Evolutionary conservation across 768 basidiomycete genomes (phyloP).

Genomic region (Termitomyces sp.): DNA sequence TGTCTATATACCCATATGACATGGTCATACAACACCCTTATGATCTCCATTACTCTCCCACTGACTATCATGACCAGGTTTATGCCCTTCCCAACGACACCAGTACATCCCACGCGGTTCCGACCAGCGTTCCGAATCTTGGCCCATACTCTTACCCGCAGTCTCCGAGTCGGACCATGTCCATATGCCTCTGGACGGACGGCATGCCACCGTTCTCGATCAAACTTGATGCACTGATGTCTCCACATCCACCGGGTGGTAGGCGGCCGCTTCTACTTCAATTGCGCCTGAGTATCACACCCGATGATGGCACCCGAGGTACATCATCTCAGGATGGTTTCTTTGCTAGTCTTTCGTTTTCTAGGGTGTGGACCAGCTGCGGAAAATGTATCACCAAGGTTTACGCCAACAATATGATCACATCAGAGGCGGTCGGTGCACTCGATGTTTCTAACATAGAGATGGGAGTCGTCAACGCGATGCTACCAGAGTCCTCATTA

Average conservation of each 20-base stretch:
- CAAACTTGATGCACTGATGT: constrained; percentile 49
- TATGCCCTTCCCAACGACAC: background rate
- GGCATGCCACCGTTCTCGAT: constrained; percentile 62
- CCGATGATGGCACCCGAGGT: constrained; percentile 45
- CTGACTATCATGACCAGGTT: constrained; percentile 4
- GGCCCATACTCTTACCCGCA: constrained; percentile 12
- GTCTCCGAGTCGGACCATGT: constrained; percentile 25
- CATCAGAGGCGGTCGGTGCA: constrained; percentile 46
- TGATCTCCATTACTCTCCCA: constrained; percentile 8
- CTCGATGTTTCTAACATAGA: constrained; percentile 45
- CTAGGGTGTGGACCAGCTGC: constrained; percentile 43
- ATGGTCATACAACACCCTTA: constrained; percentile 7
- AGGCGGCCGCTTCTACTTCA: constrained; percentile 37
- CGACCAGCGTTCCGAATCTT: constrained; percentile 1
- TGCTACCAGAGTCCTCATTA: constrained; percentile 63
- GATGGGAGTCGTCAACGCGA: constrained; percentile 44
- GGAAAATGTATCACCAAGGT: constrained; percentile 63
- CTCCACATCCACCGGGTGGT: constrained; percentile 29
- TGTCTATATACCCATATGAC: constrained; percentile 13
- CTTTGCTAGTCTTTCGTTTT: constrained; percentile 49
- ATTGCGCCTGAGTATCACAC: constrained; percentile 52
- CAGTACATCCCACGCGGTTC: background rate
- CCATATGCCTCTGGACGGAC: constrained; percentile 54
- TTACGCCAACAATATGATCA: constrained; percentile 43
- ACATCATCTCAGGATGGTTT: constrained; percentile 62